Evolutionary conservation across 75 land plant species (phyloP), one percentile per base, ranked within the genome.

Genomic region (Picea glauca): DNA sequence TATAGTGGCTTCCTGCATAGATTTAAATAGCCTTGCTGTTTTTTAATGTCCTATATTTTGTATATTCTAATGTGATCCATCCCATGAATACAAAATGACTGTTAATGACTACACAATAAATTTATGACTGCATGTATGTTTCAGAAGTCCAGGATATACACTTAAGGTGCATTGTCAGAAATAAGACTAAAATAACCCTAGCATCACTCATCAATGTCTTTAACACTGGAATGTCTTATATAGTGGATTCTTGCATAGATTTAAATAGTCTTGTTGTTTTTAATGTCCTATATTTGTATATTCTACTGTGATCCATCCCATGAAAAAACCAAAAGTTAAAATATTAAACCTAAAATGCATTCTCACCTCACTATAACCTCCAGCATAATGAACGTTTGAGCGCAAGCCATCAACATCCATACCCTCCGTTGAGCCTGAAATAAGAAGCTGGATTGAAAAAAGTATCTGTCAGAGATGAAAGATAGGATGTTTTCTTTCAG

Each of bases 351-450:
- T 31, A 13, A 5, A 43, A 43, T 43, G 46, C 15, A 30, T 30
- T 17, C 80, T 75, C 77, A 95, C 98, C 84, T 82, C 79, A 78
- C 86, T 78, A 84, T 96, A 93, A 62, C 96, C 96, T 77, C 96
- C 94, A 74, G 91, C 31, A 81, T 96, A 96, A 68, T 90, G 81
- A 32, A 92, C 89, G 85, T 91, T 84, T 17, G 79, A 67, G 14
- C 86, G 88, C 32, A 96, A 80, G 74, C 93, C 94, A 78, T 89
- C 89, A 82, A 96, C 85, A 86, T 93, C 96, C 86, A 96, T 83
- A 68, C 91, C 86, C n/a, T 93, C 96, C 20, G 85, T 78, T 76
- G 96, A 96, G 33, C 98, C 98, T 62, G 98, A 93, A 77, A 96
- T 93, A 61, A 96, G 88, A 81, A 93, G 83, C 96, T 96, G 84